These are phyloP conservation scores for Didymella sp. DNA, from an alignment of 2,329 filamentous ascomycete genomes.

Conservation along the genomic window DNA sequence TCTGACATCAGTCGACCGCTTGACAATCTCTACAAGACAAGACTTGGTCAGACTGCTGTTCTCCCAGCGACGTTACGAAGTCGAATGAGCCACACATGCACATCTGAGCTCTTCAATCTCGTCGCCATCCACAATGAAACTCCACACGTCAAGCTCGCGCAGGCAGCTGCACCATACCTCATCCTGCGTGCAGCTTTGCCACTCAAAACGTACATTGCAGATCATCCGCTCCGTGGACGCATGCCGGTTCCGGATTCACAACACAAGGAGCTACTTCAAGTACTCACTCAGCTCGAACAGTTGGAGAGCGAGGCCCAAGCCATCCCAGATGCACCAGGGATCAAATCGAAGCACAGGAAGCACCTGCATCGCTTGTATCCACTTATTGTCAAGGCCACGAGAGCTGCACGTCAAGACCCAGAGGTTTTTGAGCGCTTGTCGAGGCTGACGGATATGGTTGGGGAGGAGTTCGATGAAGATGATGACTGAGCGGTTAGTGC, in stretches of 20 bases:
- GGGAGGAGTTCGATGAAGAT: conserved; percentile 45
- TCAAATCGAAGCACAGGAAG: conserved; percentile 59
- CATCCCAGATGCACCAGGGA: conserved; percentile 60
- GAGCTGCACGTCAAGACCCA: conserved; percentile 67
- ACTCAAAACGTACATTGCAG: conserved; percentile 84
- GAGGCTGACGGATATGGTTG: conserved; percentile 52
- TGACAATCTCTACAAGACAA: conserved; percentile 66
- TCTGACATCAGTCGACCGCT: conserved; percentile 63
- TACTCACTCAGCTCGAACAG: conserved; percentile 70
- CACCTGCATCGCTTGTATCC: conserved; percentile 85
- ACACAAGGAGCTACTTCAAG: conserved; percentile 76
- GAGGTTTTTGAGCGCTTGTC: conserved; percentile 59
- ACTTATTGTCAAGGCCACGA: conserved; percentile 70
- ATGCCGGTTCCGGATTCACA: conserved; percentile 89
- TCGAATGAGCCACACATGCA: conserved; percentile 79
- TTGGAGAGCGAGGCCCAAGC: conserved; percentile 74
- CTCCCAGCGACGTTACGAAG: conserved; percentile 69
- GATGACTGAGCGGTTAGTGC: conserved; percentile 21
- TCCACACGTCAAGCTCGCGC: conserved; percentile 68
- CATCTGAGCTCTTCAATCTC: conserved; percentile 70
- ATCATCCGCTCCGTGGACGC: conserved; percentile 84
- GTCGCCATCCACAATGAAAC: conserved; percentile 59
- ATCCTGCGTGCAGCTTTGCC: conserved; percentile 82
- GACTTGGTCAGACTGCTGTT: conserved; percentile 75
- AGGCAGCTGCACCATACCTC: conserved; percentile 78